These are phyloP conservation scores for Astrocystis sublimbata DNA, from an alignment of 495 filamentous ascomycete genomes.

Conservation along the genomic window DNA sequence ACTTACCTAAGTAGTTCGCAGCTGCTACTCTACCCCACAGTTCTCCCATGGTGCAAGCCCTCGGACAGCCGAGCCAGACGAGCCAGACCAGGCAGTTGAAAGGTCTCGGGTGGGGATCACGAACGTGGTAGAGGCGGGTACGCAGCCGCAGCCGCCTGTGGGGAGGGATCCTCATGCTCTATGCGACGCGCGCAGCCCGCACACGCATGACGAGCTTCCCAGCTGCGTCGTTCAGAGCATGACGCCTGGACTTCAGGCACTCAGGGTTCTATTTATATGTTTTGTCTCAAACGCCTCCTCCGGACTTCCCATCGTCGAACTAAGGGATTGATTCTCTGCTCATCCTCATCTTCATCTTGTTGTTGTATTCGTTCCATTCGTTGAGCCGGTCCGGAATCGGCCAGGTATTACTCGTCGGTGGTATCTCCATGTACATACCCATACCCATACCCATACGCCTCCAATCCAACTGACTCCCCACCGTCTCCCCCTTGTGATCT, in stretches of 20 bases:
- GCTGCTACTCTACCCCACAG: slow-evolving; percentile 3
- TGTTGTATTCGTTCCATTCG: background rate
- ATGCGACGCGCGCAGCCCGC: slow-evolving; percentile 17
- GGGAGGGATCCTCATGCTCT: slow-evolving; percentile 1
- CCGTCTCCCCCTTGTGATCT: background rate
- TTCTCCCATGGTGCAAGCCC: background rate
- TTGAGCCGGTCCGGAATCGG: slow-evolving; percentile 6
- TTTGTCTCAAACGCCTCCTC: background rate
- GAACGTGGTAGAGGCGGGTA: background rate
- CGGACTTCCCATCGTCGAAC: background rate
- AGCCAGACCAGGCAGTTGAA: background rate
- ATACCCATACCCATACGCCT: too few species aligned
- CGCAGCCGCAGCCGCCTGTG: background rate
- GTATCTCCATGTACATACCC: too few species aligned
- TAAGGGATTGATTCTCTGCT: background rate
- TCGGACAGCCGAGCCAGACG: background rate
- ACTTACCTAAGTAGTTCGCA: background rate
- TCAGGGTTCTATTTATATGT: slow-evolving; percentile 10
- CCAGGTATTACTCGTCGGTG: slow-evolving; percentile 2
- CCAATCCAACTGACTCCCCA: background rate
- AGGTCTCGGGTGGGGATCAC: slow-evolving; percentile 7
- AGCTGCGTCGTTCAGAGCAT: background rate
- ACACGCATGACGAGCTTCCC: slow-evolving; percentile 3
- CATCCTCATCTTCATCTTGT: background rate
- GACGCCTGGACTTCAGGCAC: background rate